These are phyloP conservation scores for Zygoascus bituminiphila DNA, from an alignment of 805 yeast species.

Conservation along the genomic window DNA sequence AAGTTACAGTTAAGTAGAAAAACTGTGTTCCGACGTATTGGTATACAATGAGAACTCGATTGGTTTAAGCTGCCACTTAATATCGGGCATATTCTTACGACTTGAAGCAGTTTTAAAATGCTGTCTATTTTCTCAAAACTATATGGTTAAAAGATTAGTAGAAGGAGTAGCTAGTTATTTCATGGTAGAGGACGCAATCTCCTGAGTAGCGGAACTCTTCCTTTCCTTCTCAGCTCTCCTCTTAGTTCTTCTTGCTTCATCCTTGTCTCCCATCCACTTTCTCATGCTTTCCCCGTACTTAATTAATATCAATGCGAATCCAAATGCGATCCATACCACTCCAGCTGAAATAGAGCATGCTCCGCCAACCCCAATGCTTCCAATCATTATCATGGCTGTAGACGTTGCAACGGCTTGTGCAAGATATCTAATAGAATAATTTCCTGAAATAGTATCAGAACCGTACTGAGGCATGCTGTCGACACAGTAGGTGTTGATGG, in stretches of 20 bases:
- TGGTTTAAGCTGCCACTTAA: too few species aligned
- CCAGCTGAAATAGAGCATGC: slow-evolving; percentile 42
- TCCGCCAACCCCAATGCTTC: slow-evolving; percentile 50
- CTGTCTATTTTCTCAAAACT: too few species aligned
- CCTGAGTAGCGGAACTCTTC: too few species aligned
- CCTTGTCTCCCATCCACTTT: slow-evolving; percentile 7
- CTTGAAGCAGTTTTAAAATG: too few species aligned
- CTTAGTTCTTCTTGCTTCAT: neutral
- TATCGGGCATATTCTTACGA: too few species aligned
- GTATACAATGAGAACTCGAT: too few species aligned
- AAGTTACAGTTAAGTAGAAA: too few species aligned
- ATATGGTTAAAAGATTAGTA: too few species aligned
- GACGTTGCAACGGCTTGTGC: slow-evolving; percentile 47
- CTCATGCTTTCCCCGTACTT: slow-evolving; percentile 36
- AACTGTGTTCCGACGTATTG: too few species aligned
- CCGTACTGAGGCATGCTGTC: slow-evolving; percentile 47
- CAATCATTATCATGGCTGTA: slow-evolving; percentile 38
- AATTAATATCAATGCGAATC: slow-evolving; percentile 30
- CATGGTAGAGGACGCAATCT: too few species aligned
- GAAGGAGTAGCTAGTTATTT: too few species aligned
- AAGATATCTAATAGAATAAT: slow-evolving; percentile 42
- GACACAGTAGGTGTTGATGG: slow-evolving; percentile 49
- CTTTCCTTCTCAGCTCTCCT: neutral
- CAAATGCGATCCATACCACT: slow-evolving; percentile 34
- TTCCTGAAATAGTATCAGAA: slow-evolving; percentile 50